Conservation (phyloP, 2,329 filamentous ascomycete genomes). For the Colletotrichum sp. region DNA sequence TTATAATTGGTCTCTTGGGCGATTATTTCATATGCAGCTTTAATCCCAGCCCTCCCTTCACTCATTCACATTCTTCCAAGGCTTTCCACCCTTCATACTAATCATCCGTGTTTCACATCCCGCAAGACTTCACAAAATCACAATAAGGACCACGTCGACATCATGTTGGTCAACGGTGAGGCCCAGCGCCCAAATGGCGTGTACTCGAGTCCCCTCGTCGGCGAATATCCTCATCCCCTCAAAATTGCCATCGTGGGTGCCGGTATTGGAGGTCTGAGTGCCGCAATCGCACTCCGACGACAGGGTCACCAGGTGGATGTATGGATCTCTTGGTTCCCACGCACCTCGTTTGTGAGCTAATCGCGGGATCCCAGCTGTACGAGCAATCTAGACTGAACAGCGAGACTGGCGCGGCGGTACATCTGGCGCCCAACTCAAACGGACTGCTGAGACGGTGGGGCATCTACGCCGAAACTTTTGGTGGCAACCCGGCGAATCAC, state of each 20-base stretch:
- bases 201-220: slow-evolving; percentile 3
- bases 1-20: not conserved
- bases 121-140: not conserved
- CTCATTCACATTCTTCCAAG: not conserved
- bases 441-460: slow-evolving; percentile 53
- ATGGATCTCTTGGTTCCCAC: not conserved
- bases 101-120: not conserved
- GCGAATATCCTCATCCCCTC: slow-evolving; percentile 19
- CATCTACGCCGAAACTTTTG: slow-evolving; percentile 40
- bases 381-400: slow-evolving; percentile 61
- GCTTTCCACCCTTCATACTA: not conserved
- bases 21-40: not conserved
- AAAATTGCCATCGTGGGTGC: slow-evolving; percentile 35
- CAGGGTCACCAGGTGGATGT: slow-evolving; percentile 53
- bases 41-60: not conserved
- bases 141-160: not conserved
- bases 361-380: slow-evolving; percentile 43
- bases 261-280: slow-evolving; percentile 58
- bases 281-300: slow-evolving; percentile 57
- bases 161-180: slow-evolving; percentile 6
- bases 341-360: not conserved
- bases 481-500: slow-evolving; percentile 30
- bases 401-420: slow-evolving; percentile 66
- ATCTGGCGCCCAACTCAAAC: slow-evolving; percentile 66
- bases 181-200: not conserved